These are phyloP conservation scores for Nigrospora oryzae DNA, from an alignment of 2,329 filamentous ascomycete species.

Conservation along the genomic window DNA sequence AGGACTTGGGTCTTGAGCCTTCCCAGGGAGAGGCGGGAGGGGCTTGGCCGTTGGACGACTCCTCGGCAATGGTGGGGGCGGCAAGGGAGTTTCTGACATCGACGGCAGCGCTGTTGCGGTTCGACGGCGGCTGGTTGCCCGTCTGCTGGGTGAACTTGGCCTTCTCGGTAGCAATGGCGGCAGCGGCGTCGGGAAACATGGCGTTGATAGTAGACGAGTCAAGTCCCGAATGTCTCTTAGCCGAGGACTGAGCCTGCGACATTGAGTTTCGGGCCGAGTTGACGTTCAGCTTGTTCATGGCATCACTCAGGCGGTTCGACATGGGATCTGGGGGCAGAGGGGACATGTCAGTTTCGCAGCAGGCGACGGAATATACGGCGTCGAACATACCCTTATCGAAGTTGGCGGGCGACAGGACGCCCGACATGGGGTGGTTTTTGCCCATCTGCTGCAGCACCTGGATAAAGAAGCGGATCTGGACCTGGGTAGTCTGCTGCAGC, in stretches of 20 bases:
- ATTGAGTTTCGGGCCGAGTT: constrained; percentile 83
- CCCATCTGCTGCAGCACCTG: constrained; percentile 99
- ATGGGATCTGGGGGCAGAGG: constrained; percentile 66
- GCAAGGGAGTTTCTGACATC: constrained; percentile 69
- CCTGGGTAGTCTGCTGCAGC: constrained; percentile 95
- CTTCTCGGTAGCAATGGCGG: constrained; percentile 97
- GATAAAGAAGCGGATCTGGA: constrained; percentile 98
- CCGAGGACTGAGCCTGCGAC: constrained; percentile 66
- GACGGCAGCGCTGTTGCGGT: constrained; percentile 79
- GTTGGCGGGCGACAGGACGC: constrained; percentile 85
- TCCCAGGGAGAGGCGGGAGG: constrained; percentile 76
- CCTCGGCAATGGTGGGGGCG: constrained; percentile 65
- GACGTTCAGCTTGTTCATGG: constrained; percentile 90
- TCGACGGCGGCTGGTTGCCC: constrained; percentile 80
- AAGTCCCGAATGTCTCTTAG: constrained; percentile 90
- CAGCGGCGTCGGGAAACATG: constrained; percentile 98
- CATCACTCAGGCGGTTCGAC: constrained; percentile 91
- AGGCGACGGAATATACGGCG: neutral
- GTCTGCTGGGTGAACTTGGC: constrained; percentile 95
- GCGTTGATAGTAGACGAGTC: constrained; percentile 91
- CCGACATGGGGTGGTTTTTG: constrained; percentile 95
- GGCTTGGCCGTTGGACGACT: constrained; percentile 51
- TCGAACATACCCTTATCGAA: constrained; percentile 78
- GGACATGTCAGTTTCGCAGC: constrained; percentile 4
- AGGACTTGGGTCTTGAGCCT: constrained; percentile 64